Evolutionary conservation across 495 filamentous ascomycete genomes (phyloP).

Genomic region (Aspergillus sclerotiicarbonarius): DNA sequence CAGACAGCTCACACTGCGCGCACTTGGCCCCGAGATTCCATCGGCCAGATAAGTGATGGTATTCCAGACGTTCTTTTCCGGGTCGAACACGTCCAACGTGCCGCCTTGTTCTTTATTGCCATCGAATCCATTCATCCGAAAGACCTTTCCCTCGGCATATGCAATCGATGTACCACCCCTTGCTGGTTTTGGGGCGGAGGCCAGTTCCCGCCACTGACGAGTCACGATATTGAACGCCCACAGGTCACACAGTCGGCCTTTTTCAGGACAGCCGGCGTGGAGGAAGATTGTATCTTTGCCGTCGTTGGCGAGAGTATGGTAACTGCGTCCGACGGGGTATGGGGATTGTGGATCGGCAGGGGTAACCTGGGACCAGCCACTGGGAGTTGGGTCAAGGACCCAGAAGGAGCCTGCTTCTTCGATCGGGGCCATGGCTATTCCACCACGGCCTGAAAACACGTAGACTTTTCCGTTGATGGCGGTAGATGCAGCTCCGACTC

Average conservation of each 20-base stretch:
- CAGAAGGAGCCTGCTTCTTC: conserved; percentile 53
- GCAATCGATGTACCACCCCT: conserved; percentile 65
- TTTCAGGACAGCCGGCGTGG: conserved; percentile 66
- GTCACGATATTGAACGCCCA: conserved; percentile 68
- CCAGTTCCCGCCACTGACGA: conserved; percentile 59
- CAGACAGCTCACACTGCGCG: conserved; percentile 48
- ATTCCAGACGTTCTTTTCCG: conserved; percentile 40
- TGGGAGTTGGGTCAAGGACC: conserved; percentile 36
- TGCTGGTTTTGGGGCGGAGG: conserved; percentile 57
- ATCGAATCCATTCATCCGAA: conserved; percentile 73
- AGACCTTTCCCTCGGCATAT: conserved; percentile 55
- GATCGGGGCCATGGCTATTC: conserved; percentile 50
- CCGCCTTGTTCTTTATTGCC: conserved; percentile 64
- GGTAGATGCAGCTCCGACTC: conserved; percentile 50
- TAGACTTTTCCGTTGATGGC: conserved; percentile 47
- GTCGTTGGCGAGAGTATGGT: conserved; percentile 45
- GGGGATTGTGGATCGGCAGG: conserved; percentile 2
- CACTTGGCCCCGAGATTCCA: conserved; percentile 26
- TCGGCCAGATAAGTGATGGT: conserved; percentile 46
- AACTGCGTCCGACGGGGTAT: conserved; percentile 45
- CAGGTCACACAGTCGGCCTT: conserved; percentile 58
- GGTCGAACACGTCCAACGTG: conserved; percentile 55
- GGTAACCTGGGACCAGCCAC: conserved; percentile 5
- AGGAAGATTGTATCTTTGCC: conserved; percentile 60
- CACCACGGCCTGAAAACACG: conserved; percentile 57